phyloP scores from a whole-genome alignment of 495 filamentous ascomycete genomes.

The Aspergillus steynii region DNA sequence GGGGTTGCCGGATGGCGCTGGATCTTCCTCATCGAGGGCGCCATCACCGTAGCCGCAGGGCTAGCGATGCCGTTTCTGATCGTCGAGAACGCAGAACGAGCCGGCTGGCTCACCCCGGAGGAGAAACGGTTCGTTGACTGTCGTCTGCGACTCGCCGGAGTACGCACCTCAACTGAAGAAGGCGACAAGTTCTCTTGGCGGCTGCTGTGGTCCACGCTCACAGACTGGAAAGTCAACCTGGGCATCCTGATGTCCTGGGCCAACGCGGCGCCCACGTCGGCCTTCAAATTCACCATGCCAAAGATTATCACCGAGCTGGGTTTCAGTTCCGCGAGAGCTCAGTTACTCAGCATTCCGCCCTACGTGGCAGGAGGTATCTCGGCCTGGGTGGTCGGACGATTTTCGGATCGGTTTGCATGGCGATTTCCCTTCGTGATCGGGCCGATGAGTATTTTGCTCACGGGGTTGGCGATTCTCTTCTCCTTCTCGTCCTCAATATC shows the following conservation, averaged over 20 bases:
- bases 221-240: constrained; percentile 18
- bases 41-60: constrained; percentile 49
- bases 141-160: too few species aligned
- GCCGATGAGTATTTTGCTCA: too few species aligned
- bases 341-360: constrained; percentile 53
- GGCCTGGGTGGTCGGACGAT: constrained; percentile 4
- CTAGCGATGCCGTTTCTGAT: constrained; percentile 37
- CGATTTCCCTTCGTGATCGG: too few species aligned
- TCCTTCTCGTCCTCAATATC: background rate
- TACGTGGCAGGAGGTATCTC: constrained; percentile 39
- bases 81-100: background rate
- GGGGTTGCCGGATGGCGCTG: constrained; percentile 51
- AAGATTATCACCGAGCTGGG: constrained; percentile 48
- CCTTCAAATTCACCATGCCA: constrained; percentile 51
- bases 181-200: constrained; percentile 3
- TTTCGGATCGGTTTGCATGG: constrained; percentile 11
- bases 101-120: background rate
- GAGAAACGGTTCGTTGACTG: background rate
- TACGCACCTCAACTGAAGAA: too few species aligned
- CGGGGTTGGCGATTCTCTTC: too few species aligned
- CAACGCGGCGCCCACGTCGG: constrained; percentile 48
- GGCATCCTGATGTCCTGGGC: constrained; percentile 33
- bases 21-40: constrained; percentile 56
- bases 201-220: background rate
- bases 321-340: constrained; percentile 40